Evolutionary conservation across 208 protist genomes (phyloP).

Genomic region (Trypanosoma conorhini): DNA sequence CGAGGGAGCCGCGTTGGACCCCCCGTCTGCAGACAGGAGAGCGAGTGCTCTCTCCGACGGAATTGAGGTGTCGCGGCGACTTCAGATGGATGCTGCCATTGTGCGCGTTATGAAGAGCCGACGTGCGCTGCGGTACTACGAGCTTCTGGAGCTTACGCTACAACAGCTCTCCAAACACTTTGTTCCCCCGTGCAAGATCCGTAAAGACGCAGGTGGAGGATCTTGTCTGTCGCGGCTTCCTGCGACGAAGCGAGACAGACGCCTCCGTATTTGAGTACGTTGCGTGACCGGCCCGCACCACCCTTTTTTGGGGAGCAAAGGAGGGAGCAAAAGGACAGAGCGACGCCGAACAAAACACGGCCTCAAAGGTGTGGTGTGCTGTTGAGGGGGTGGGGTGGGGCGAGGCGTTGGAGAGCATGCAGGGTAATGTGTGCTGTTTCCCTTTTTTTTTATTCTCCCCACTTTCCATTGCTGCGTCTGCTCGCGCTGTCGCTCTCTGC

Average conservation of each 20-base stretch:
- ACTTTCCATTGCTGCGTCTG: no score
- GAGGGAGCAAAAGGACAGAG: constrained; percentile 4
- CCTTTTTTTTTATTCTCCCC: not conserved
- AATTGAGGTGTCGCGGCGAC: constrained; percentile 33
- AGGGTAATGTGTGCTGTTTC: not conserved
- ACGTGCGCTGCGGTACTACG: constrained; percentile 44
- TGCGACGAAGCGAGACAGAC: constrained; percentile 45
- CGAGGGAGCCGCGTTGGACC: not conserved
- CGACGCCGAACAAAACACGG: not conserved
- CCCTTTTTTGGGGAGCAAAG: not conserved
- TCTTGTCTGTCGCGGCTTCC: constrained; percentile 65
- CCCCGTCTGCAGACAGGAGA: not conserved
- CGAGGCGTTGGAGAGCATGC: not conserved
- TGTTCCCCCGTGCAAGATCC: constrained; percentile 40
- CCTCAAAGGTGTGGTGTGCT: not conserved
- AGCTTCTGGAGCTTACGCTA: constrained; percentile 47
- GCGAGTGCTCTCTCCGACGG: not conserved
- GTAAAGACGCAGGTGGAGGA: constrained; percentile 70
- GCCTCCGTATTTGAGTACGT: constrained; percentile 58
- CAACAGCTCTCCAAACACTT: constrained; percentile 64
- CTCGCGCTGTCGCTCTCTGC: not conserved
- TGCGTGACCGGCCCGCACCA: constrained; percentile 27
- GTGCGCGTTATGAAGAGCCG: constrained; percentile 75
- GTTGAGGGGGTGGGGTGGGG: no score
- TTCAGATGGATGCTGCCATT: constrained; percentile 62